Evolutionary conservation across 2,329 filamentous ascomycete genomes (phyloP), one percentile per base, ranked within the genome.

Genomic region (Exophiala spinifera): DNA sequence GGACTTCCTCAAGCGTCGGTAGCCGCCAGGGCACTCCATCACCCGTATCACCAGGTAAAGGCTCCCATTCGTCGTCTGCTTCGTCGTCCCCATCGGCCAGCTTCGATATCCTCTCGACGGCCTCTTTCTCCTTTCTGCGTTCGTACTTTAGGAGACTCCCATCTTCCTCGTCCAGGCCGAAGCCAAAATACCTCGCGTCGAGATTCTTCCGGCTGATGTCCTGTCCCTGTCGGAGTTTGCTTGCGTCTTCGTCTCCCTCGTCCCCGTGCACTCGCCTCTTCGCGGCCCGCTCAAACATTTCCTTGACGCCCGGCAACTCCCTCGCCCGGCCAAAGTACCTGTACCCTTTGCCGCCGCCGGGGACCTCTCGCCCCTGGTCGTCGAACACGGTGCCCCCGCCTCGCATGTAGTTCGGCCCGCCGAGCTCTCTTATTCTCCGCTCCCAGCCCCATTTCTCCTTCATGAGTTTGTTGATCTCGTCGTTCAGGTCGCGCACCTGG

Each of bases 361-460:
- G 62, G 77, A 90, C 86, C 69, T 89, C 87, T 45, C 84, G 74
- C 1, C 87, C 87, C 53, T 84, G 80, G 65, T 89, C 87, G 68
- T 90, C 87, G 70, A 88, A 89, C 46, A 88, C 79, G 61, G 84
- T 83, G 25, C 79, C 84, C 0, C 80, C 82, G 3, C 83, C 82
- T 46, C 91, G 81, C 87, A 94, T 95, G 72, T 97, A 99, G 73
- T 97, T 97, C 25, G 94, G 94, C 2, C 94, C 94, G n/a, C 94
- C 94, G 20, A 97, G 72, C 66, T 95, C 95, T 55, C 91, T 83
- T 64, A 99, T 96, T 74, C 96, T 91, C 64, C 94, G 84, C 78
- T 99, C 94, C 94, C 94, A 99, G 82, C 95, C 91, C 80, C 95
- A 91, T 74, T 99, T 99, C 77, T 99, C 94, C 61, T 91, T 86